Conservation (phyloP, 257 asterid genomes). For the Salvia rosmarinus region DNA sequence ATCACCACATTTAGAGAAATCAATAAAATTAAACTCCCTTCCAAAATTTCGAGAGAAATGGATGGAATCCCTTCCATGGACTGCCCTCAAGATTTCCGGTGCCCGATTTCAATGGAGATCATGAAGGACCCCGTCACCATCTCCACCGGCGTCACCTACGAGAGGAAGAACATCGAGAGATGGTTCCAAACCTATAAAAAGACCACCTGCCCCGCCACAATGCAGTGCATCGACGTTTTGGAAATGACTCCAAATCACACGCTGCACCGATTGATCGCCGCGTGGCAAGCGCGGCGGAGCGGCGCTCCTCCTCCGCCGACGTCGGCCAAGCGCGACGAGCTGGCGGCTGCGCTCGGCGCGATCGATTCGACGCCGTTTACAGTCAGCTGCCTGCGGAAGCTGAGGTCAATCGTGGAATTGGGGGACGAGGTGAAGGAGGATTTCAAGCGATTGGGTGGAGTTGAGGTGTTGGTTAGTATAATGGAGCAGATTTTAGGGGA, state of each 20-base stretch:
- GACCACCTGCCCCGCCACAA: slow-evolving; percentile 83
- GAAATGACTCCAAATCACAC: slow-evolving; percentile 85
- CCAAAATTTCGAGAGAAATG: not conserved
- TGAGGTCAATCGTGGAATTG: slow-evolving; percentile 43
- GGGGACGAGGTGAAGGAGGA: slow-evolving; percentile 56
- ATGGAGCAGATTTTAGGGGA: slow-evolving; percentile 59
- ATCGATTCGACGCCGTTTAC: slow-evolving; percentile 75
- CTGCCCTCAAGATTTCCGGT: slow-evolving; percentile 72
- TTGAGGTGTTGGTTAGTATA: slow-evolving; percentile 58
- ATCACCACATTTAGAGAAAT: not conserved
- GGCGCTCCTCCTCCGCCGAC: not conserved
- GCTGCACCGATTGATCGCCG: slow-evolving; percentile 58
- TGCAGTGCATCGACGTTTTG: slow-evolving; percentile 50
- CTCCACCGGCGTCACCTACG: slow-evolving; percentile 88
- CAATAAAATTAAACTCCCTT: not conserved
- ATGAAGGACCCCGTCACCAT: slow-evolving; percentile 89
- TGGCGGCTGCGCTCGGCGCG: slow-evolving; percentile 47
- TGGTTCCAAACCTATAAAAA: slow-evolving; percentile 74
- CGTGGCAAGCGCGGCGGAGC: slow-evolving; percentile 48
- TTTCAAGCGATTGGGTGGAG: slow-evolving; percentile 61
- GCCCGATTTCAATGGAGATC: slow-evolving; percentile 95
- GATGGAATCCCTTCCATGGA: slow-evolving; percentile 45
- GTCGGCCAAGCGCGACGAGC: slow-evolving; percentile 45
- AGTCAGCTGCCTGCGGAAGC: slow-evolving; percentile 59
- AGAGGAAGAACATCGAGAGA: slow-evolving; percentile 64